A percentile compares a stretch with the other conserved stretches of the same genome.
phyloP scores from a whole-genome alignment of 352 stramenopile species.

The Pythium scleroteichum region DNA sequence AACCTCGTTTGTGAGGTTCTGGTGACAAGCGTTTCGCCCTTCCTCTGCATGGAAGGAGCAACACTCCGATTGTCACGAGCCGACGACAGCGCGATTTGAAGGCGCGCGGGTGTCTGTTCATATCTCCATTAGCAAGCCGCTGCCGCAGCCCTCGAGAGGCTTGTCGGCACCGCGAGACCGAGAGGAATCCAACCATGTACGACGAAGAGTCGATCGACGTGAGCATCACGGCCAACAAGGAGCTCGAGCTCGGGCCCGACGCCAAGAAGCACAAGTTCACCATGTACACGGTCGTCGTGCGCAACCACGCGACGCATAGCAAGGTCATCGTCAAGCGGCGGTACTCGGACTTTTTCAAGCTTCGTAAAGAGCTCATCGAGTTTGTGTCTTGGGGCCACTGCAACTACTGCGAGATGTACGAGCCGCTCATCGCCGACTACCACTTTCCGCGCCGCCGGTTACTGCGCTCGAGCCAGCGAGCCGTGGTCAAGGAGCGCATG shows the following conservation, averaged over 20 bases:
- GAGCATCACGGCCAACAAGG: constrained; percentile 33
- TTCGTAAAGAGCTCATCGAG: constrained; percentile 83
- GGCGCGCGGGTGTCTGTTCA: no score
- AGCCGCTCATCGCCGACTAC: constrained; percentile 72
- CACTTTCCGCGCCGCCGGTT: constrained; percentile 76
- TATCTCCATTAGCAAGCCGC: no score
- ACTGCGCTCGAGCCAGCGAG: constrained; percentile 64
- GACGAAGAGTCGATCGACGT: constrained; percentile 34
- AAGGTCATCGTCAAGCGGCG: constrained; percentile 78
- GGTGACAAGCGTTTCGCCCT: background rate
- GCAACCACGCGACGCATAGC: constrained; percentile 64
- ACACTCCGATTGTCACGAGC: background rate
- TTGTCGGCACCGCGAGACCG: no score
- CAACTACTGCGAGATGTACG: constrained; percentile 57
- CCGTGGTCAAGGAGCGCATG: constrained; percentile 84
- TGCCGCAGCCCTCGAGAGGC: no score
- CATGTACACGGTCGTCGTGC: constrained; percentile 86
- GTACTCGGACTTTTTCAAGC: constrained; percentile 88
- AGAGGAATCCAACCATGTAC: constrained; percentile 29
- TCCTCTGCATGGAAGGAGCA: constrained; percentile 10
- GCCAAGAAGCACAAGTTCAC: constrained; percentile 67
- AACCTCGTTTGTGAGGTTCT: constrained; percentile 15
- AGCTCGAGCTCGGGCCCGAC: constrained; percentile 24
- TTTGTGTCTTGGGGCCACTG: constrained; percentile 81
- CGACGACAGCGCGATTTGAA: no score